These are phyloP conservation scores for Ophiostoma piceae DNA, from an alignment of 2,329 filamentous ascomycete species.

Conservation along the genomic window DNA sequence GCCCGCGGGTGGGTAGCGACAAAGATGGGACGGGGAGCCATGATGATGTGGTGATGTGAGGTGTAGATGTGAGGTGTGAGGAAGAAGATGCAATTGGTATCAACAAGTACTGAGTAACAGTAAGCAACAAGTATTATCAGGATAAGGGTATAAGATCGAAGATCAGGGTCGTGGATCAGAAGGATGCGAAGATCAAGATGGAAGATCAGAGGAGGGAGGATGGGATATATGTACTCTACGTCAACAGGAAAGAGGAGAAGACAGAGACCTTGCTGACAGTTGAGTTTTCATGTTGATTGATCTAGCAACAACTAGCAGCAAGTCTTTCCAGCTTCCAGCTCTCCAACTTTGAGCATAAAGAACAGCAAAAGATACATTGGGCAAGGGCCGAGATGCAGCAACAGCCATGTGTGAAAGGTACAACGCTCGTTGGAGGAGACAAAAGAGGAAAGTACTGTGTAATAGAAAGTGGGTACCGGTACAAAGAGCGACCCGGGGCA, in stretches of 20 bases:
- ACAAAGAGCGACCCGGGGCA: not conserved
- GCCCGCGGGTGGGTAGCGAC: constrained; percentile 89
- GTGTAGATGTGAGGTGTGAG: not conserved
- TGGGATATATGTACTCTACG: constrained; percentile 1
- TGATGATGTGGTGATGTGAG: not conserved
- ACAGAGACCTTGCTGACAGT: not conserved
- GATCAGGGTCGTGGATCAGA: not conserved
- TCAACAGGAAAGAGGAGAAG: not conserved
- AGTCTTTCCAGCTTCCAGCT: not conserved
- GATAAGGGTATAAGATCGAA: not conserved
- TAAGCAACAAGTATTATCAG: too few species aligned
- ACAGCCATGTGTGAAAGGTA: not conserved
- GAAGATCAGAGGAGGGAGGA: not conserved
- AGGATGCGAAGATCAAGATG: not conserved
- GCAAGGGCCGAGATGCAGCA: not conserved
- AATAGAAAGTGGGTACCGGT: not conserved
- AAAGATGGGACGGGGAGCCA: constrained; percentile 60
- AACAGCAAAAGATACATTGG: not conserved
- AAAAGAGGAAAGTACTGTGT: constrained; percentile 13
- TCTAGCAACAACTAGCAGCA: not conserved
- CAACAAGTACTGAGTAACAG: not conserved
- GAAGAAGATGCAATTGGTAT: not conserved
- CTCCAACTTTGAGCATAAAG: too few species aligned
- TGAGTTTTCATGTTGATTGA: not conserved
- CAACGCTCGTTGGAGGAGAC: constrained; percentile 8